Conservation (phyloP, 2,329 filamentous ascomycete genomes). For the Botrytis sinoallii region DNA sequence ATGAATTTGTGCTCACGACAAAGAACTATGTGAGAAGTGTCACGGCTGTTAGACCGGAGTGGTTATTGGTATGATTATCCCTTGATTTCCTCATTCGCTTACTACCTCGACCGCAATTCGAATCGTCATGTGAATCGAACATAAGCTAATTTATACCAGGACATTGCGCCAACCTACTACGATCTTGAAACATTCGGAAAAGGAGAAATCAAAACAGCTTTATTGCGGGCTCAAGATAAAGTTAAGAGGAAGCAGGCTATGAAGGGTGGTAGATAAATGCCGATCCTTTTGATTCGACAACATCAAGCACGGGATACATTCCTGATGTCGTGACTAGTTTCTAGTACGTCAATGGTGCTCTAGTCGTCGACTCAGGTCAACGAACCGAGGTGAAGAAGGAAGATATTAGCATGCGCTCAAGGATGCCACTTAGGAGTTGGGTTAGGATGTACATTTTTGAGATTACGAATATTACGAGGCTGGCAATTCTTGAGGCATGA, state of each 20-base stretch:
- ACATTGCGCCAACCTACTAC: constrained; percentile 92
- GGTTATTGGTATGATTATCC: constrained; percentile 70
- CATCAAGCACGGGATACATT: neutral
- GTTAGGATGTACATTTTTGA: neutral
- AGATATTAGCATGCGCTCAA: neutral
- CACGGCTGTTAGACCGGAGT: constrained; percentile 87
- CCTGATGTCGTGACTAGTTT: neutral
- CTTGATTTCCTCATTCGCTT: neutral
- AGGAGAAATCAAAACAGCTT: constrained; percentile 75
- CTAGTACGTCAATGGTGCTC: neutral
- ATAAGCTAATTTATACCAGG: constrained; percentile 54
- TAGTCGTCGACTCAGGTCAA: neutral
- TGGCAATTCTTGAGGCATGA: neutral
- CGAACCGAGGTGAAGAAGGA: neutral
- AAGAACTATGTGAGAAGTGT: constrained; percentile 98
- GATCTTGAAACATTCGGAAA: constrained; percentile 79
- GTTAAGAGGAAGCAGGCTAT: constrained; percentile 50
- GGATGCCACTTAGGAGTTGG: neutral
- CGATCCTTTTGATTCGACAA: constrained; percentile 7
- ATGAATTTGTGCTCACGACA: constrained; percentile 95
- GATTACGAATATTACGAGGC: neutral
- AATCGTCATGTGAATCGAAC: neutral
- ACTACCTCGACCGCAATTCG: neutral
- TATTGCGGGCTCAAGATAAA: constrained; percentile 57
- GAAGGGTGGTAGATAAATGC: constrained; percentile 30